phyloP scores from a whole-genome alignment of 2,329 filamentous ascomycete genomes.

The Monosporascus sp. region DNA sequence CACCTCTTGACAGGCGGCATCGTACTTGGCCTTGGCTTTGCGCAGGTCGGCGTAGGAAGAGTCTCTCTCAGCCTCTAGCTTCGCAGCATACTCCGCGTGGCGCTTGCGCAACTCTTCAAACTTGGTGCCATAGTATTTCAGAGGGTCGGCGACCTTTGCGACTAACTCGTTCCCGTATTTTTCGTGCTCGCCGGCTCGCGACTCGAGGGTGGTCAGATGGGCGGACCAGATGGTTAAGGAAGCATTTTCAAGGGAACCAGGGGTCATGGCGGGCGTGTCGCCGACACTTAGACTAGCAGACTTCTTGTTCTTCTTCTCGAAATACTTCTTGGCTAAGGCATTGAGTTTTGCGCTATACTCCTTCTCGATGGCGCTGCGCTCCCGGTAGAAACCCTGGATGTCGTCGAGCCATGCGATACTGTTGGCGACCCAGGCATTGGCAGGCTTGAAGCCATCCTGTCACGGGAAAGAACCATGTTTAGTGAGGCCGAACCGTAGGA shows the following conservation, averaged over 20 bases:
- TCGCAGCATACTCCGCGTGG: slow-evolving; percentile 82
- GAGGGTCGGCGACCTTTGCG: slow-evolving; percentile 75
- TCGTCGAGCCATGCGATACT: slow-evolving; percentile 95
- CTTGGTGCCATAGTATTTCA: slow-evolving; percentile 66
- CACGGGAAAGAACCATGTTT: slow-evolving; percentile 6
- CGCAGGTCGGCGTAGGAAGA: slow-evolving; percentile 75
- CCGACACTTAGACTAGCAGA: slow-evolving; percentile 84
- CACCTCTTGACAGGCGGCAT: slow-evolving; percentile 87
- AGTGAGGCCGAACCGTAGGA: slow-evolving; percentile 5
- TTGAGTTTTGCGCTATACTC: slow-evolving; percentile 90
- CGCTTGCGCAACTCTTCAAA: slow-evolving; percentile 92
- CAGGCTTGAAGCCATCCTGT: slow-evolving; percentile 93
- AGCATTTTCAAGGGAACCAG: slow-evolving; percentile 91
- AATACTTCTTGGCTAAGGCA: slow-evolving; percentile 89
- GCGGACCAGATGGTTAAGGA: slow-evolving; percentile 97
- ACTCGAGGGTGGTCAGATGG: slow-evolving; percentile 85
- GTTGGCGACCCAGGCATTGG: slow-evolving; percentile 84
- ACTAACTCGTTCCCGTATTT: slow-evolving; percentile 74
- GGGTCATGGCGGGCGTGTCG: slow-evolving; percentile 87
- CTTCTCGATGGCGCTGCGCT: slow-evolving; percentile 90
- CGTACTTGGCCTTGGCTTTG: slow-evolving; percentile 91
- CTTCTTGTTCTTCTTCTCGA: slow-evolving; percentile 93
- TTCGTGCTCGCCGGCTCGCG: slow-evolving; percentile 83
- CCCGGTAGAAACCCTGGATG: slow-evolving; percentile 94
- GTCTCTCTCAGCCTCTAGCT: slow-evolving; percentile 86